Conservation (phyloP, 768 basidiomycete species). For the Serendipita sp. region DNA sequence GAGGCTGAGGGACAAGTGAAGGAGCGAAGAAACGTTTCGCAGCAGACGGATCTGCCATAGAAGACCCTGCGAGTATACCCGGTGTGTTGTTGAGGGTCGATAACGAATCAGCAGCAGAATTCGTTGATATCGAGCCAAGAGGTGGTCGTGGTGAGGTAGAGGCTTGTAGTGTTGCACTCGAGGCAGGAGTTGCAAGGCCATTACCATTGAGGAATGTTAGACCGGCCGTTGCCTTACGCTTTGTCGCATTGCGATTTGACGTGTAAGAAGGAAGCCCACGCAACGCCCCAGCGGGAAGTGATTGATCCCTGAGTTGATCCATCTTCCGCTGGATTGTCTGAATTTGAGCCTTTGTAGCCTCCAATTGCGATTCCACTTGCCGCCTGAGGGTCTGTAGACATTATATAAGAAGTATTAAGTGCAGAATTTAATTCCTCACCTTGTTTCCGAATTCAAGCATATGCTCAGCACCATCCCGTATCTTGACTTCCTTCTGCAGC, state of each 20-base stretch:
- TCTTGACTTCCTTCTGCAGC: conserved; percentile 59
- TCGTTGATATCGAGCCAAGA: background rate
- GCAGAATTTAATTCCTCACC: conserved; percentile 19
- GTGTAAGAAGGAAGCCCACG: background rate
- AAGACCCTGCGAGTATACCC: background rate
- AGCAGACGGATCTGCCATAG: background rate
- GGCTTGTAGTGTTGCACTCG: background rate
- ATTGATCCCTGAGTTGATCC: conserved; percentile 22
- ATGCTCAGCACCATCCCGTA: conserved; percentile 86
- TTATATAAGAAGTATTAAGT: no score
- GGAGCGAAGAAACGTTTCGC: background rate
- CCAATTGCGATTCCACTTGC: conserved; percentile 63
- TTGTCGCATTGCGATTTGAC: background rate
- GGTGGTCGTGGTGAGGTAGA: background rate
- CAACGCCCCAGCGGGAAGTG: conserved; percentile 11
- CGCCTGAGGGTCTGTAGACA: conserved; percentile 43
- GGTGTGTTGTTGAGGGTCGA: background rate
- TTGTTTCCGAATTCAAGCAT: conserved; percentile 51
- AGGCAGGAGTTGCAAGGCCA: background rate
- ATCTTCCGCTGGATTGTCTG: conserved; percentile 41
- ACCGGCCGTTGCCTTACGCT: background rate
- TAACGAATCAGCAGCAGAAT: background rate
- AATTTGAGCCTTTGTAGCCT: conserved; percentile 59
- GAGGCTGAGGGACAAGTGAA: background rate
- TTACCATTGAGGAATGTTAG: background rate